These are phyloP conservation scores for Pythium periplocum DNA, from an alignment of 352 stramenopile species.

Conservation along the genomic window DNA sequence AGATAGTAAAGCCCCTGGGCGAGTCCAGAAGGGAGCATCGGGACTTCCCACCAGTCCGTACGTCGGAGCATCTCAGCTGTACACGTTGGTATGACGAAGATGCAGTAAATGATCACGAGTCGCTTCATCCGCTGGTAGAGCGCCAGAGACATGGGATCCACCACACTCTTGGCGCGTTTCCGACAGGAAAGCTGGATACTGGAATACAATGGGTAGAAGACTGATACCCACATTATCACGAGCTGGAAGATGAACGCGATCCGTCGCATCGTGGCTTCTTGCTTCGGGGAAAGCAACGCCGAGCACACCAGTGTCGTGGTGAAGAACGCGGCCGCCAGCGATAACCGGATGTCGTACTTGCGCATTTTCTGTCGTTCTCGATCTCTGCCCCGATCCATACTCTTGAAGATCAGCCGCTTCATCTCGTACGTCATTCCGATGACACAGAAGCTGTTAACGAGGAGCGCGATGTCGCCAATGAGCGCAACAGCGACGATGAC, in stretches of 20 bases:
- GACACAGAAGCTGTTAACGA: constrained; percentile 61
- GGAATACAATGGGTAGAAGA: constrained; percentile 50
- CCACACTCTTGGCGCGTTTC: constrained; percentile 34
- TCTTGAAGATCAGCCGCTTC: constrained; percentile 55
- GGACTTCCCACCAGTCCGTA: constrained; percentile 14
- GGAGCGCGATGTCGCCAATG: constrained; percentile 50
- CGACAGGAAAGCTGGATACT: constrained; percentile 38
- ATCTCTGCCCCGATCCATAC: constrained; percentile 52
- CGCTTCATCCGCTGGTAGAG: constrained; percentile 65
- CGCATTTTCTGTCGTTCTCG: constrained; percentile 47
- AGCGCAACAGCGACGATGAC: constrained; percentile 34
- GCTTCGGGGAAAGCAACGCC: constrained; percentile 16
- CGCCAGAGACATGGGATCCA: constrained; percentile 36
- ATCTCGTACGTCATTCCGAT: constrained; percentile 62
- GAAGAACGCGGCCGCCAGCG: constrained; percentile 27
- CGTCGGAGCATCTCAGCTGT: constrained; percentile 32
- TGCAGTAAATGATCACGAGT: constrained; percentile 61
- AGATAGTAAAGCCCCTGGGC: constrained; percentile 57
- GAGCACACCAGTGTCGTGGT: constrained; percentile 37
- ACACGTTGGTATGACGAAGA: constrained; percentile 58
- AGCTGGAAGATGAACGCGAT: constrained; percentile 42
- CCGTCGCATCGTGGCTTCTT: constrained; percentile 27
- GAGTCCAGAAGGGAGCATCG: constrained; percentile 38
- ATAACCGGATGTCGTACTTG: constrained; percentile 44
- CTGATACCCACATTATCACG: constrained; percentile 41